Base-by-base conservation (phyloP, 83 land plant genomes). In the Picea mariana region DNA sequence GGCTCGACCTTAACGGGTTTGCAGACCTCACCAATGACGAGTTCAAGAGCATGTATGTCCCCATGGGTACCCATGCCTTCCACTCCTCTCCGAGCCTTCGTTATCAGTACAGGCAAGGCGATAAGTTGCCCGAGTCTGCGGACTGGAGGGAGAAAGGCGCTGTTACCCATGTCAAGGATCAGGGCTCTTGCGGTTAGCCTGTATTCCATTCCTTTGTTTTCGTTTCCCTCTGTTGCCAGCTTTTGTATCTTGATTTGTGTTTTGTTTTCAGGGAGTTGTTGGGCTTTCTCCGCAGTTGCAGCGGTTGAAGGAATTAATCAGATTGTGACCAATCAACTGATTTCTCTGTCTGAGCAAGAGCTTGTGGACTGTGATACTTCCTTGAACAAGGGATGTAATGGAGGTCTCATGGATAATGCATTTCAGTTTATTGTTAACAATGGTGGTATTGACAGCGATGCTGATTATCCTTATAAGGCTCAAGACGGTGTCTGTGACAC, bases 21-120 rank as follows among this genome's bases (percentile, higher is more conserved):
- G 90, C 95, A 67, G 97, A 95, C 78, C 82, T 92, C 15, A 91
- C 93, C 24, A 87, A 95, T 83, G 91, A 92, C n/a, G 97, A 95
- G 86, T 92, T 87, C 85, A 84, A 86, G 52, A 49, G 73, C 17
- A 83, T n/a, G 69, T 88, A 85, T 72, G 40, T 38, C 40, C 40
- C 40, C 40, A 44, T 90, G 73, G 82, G 82, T 17, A 66, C 49
- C 59, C 16, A 40, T 16, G 20, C 16, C 3, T n/a, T 16, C 5
- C 9, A 38, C 44, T 6, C 68, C 23, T 27, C 26, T 24, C 65
- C 58, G 60, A 73, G 62, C 65, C 67, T 12, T 12, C 31, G 88
- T 63, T 87, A 92, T 79, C 40, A 78, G 20, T 63, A 61, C 59
- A 63, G 21, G 20, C 75, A 15, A 0, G 90, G 81, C 3, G 89